These are phyloP conservation scores for Orychophragmus violaceus DNA, from an alignment of 345 rosid genomes.

Conservation along the genomic window DNA sequence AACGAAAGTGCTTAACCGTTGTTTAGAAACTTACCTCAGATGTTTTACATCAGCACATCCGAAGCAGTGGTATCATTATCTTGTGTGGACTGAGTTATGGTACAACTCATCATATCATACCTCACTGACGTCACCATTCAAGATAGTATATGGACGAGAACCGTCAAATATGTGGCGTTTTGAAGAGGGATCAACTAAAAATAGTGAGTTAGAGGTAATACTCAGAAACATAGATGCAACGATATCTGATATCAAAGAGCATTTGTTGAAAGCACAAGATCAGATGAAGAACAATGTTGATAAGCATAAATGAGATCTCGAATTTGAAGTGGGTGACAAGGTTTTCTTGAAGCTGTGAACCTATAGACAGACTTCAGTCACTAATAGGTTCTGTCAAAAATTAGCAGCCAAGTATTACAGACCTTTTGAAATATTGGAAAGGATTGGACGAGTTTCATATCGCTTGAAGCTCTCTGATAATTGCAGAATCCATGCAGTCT, in stretches of 20 bases:
- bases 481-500: background rate
- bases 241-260: background rate
- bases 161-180: background rate
- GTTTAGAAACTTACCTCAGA: background rate
- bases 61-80: background rate
- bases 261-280: background rate
- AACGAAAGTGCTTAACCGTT: background rate
- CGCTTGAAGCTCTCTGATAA: background rate
- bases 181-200: background rate
- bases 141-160: background rate
- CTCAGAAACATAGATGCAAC: background rate
- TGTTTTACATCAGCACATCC: background rate
- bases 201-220: background rate
- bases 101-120: no score
- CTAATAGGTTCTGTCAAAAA: background rate
- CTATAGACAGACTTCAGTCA: background rate
- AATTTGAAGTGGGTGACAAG: background rate
- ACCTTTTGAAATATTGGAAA: background rate
- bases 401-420: background rate
- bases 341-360: background rate
- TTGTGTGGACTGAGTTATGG: background rate
- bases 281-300: background rate
- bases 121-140: background rate
- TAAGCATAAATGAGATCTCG: background rate
- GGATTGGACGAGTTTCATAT: background rate